Percentiles rank a stretch among this genome's conserved stretches.
Evolutionary conservation across 1,284 basidiomycete genomes (phyloP).

Genomic region (Trichosporon sp.): DNA sequence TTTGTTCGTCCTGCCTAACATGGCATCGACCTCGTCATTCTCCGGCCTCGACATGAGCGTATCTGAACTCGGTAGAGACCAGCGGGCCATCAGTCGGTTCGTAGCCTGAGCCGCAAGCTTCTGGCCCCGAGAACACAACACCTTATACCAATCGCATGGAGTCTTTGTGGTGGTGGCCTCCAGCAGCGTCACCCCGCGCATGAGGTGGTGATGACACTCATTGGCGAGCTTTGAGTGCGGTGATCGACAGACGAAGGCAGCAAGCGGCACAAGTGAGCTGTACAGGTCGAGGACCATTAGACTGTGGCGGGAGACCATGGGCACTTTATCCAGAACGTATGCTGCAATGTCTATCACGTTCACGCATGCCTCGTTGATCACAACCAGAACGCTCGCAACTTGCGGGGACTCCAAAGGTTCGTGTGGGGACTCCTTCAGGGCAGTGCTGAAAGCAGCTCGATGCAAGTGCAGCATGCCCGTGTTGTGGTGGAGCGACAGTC

Average conservation of each 20-base stretch:
- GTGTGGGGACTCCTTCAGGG: constrained; percentile 8
- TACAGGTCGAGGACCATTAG: constrained; percentile 11
- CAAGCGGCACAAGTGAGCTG: constrained; percentile 3
- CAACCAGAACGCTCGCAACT: background rate
- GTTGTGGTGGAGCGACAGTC: constrained; percentile 10
- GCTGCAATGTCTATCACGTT: constrained; percentile 13
- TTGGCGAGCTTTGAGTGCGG: constrained; percentile 8
- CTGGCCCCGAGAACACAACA: background rate
- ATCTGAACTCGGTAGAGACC: constrained; percentile 2
- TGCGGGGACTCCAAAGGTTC: constrained; percentile 12
- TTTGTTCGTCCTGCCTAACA: background rate
- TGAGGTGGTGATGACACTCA: constrained; percentile 10
- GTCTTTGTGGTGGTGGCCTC: constrained; percentile 8
- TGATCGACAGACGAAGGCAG: constrained; percentile 7
- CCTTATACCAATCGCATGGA: constrained; percentile 5
- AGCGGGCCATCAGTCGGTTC: constrained; percentile 5
- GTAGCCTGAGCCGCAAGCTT: constrained; percentile 3
- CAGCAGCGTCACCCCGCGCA: constrained; percentile 1
- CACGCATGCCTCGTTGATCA: constrained; percentile 12
- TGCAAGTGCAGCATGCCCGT: constrained; percentile 17
- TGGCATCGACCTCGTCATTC: constrained; percentile 10
- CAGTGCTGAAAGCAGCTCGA: constrained; percentile 8
- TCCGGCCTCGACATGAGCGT: constrained; percentile 9
- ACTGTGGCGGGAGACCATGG: background rate
- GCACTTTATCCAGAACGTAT: constrained; percentile 12